Conservation (phyloP, 768 basidiomycete genomes). For the Pholiota conissans region DNA sequence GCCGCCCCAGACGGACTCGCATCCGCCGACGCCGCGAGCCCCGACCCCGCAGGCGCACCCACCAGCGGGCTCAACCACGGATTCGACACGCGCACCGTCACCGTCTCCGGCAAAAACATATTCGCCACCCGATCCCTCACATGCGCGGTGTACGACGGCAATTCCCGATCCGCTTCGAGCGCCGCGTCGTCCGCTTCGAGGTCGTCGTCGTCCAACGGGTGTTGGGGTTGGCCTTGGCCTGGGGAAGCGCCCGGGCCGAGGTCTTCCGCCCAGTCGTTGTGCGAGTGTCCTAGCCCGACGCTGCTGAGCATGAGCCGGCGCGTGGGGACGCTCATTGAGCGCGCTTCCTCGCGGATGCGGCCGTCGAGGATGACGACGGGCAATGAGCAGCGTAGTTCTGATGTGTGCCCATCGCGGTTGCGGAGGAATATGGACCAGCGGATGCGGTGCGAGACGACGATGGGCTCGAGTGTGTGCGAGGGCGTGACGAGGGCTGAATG, state of each 20-base stretch:
- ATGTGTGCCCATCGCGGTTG: conserved; percentile 90
- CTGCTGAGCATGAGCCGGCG: conserved; percentile 64
- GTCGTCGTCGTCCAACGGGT: not conserved
- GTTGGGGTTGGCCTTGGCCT: not conserved
- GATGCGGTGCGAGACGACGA: conserved; percentile 75
- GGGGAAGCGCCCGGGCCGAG: not conserved
- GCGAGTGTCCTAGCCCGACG: conserved; percentile 24
- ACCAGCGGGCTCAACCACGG: conserved; percentile 47
- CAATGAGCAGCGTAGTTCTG: conserved; percentile 92
- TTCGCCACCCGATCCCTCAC: conserved; percentile 88
- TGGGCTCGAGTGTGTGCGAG: conserved; percentile 74
- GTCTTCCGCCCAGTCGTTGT: conserved; percentile 37
- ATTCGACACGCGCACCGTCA: conserved; percentile 63
- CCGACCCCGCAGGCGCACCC: not conserved
- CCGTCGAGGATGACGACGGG: conserved; percentile 84
- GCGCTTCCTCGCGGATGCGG: conserved; percentile 73
- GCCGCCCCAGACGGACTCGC: not conserved
- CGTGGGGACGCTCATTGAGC: conserved; percentile 68
- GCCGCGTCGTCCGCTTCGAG: conserved; percentile 6
- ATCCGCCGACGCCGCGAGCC: not conserved
- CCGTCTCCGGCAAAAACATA: conserved; percentile 65
- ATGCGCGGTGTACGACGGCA: conserved; percentile 89
- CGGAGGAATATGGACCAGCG: conserved; percentile 77
- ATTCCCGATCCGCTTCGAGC: conserved; percentile 62
- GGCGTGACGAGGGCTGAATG: conserved; percentile 45